These are phyloP conservation scores for Caloboletus firmus DNA, from an alignment of 1,284 basidiomycete species.

Conservation along the genomic window DNA sequence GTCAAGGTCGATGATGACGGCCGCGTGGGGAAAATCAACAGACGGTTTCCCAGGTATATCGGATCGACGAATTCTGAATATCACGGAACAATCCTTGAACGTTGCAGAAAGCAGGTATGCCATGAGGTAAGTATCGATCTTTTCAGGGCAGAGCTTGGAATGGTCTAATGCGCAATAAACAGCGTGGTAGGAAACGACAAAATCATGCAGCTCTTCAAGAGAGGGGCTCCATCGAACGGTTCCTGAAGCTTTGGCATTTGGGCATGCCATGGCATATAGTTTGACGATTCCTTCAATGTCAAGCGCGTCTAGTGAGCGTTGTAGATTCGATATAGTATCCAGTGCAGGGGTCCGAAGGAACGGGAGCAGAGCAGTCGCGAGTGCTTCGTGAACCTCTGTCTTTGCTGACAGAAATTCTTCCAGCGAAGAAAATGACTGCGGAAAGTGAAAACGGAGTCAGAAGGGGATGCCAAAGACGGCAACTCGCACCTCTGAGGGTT, in stretches of 20 bases:
- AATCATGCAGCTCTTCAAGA: conserved; percentile 57
- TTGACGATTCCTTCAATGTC: conserved; percentile 76
- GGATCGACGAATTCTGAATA: conserved; percentile 52
- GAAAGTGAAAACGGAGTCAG: background rate
- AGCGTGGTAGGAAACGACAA: conserved; percentile 56
- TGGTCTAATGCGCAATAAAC: conserved; percentile 37
- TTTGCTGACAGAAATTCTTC: conserved; percentile 17
- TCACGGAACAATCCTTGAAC: conserved; percentile 95
- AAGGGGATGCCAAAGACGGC: background rate
- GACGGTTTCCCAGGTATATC: conserved; percentile 2
- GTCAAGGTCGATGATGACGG: conserved; percentile 86
- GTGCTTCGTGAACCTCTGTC: conserved; percentile 39
- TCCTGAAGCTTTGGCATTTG: conserved; percentile 10
- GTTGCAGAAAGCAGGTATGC: conserved; percentile 87
- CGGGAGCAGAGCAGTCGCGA: conserved; percentile 50
- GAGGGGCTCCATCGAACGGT: conserved; percentile 42
- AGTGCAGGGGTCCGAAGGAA: conserved; percentile 57
- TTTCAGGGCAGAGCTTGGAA: conserved; percentile 39
- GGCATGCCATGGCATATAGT: conserved; percentile 17
- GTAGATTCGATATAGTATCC: conserved; percentile 57
- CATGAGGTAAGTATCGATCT: conserved; percentile 60
- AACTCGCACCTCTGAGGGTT: conserved; percentile 58
- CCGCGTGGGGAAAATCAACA: conserved; percentile 31
- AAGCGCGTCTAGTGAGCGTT: conserved; percentile 76
- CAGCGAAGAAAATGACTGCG: conserved; percentile 14